A percentile compares a stretch with the other conserved stretches of the same genome.
Evolutionary conservation across 805 yeast genomes (phyloP).

Genomic region (Ogataea pignaliae): DNA sequence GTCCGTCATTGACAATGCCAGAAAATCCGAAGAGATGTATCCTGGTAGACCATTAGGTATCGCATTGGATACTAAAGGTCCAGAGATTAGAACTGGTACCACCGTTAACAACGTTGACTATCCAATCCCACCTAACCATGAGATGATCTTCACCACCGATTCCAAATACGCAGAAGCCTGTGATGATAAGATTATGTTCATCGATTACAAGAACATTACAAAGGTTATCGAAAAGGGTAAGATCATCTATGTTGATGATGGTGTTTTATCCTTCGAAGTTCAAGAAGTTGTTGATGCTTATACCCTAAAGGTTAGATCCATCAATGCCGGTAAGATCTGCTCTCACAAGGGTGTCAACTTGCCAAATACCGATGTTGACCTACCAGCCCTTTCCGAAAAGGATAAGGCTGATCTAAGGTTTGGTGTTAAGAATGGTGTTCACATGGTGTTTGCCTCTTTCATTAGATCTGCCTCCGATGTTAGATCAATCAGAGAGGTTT

Average conservation of each 20-base stretch:
- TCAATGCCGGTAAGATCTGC: slow-evolving; percentile 92
- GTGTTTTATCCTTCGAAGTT: slow-evolving; percentile 94
- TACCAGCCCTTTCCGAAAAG: slow-evolving; percentile 97
- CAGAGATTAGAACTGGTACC: slow-evolving; percentile 98
- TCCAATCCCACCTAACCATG: slow-evolving; percentile 81
- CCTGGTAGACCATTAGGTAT: slow-evolving; percentile 97
- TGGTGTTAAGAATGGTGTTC: slow-evolving; percentile 96
- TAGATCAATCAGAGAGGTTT: slow-evolving; percentile 82
- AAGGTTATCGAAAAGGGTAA: slow-evolving; percentile 86
- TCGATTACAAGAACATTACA: slow-evolving; percentile 96
- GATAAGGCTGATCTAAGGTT: slow-evolving; percentile 88
- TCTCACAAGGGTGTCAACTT: slow-evolving; percentile 99
- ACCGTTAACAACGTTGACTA: slow-evolving; percentile 76
- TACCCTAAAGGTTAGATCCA: slow-evolving; percentile 81
- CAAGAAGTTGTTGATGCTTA: slow-evolving; percentile 71
- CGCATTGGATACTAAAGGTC: slow-evolving; percentile 99
- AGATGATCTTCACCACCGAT: slow-evolving; percentile 91
- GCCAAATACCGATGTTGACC: slow-evolving; percentile 98
- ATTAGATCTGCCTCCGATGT: slow-evolving; percentile 94
- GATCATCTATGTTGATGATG: slow-evolving; percentile 94
- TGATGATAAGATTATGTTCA: slow-evolving; percentile 78
- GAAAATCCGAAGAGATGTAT: slow-evolving; percentile 85
- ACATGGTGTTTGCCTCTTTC: slow-evolving; percentile 98
- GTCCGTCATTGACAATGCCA: slow-evolving; percentile 91
- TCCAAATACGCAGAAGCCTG: slow-evolving; percentile 65